Base-by-base conservation (phyloP, 371 early-diverging fungal species). In the Lichtheimia corymbifera region DNA sequence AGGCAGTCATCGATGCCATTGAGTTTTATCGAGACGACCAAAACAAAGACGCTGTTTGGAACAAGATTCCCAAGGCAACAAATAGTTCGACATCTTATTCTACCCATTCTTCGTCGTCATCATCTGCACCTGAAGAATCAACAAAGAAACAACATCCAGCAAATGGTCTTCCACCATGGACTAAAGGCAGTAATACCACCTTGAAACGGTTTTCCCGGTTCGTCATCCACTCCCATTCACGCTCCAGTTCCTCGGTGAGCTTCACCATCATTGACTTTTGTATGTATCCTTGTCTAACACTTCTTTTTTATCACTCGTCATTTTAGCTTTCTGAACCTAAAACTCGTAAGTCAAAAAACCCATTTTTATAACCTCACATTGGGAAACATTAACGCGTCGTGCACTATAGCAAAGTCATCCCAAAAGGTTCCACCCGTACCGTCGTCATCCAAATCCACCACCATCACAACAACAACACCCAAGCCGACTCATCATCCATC, bases 1-100 rank as follows among this genome's bases (percentile, higher is more conserved):
- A 82, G 82, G 90, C 97, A 12, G 93, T 98, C 18, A 79, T 97
- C 41, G 96, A 98, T 66, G 91, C 94, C 52, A 91, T 98, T 67
- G 91, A 90, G 52, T 97, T 96, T 67, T 94, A 92, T 79, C 85
- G 85, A 58, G 92, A 91, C 51, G 80, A 79, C 35, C 35, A 80
- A 77, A 68, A 76, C 73, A 55, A 86, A 71, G 87, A 92, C 53
- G 76, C 80, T 24, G 93, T 94, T 11, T 96, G 95, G 93, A 79
- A 87, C 30, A 97, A 96, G 71, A 94, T 96, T 67, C 86, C 83
- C 47, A 79, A 85, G 43, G 70, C 77, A 15, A 27, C 27, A 27
- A 54, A 22, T 17, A 22, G 20, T 40, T 24, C 59, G 4, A 40
- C 59, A n/a, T 59, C 59, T 15, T 49, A 30, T 59, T 59, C 59